These are phyloP conservation scores for Pezicula neosporulosa DNA, from an alignment of 2,329 filamentous ascomycete genomes.

Conservation along the genomic window DNA sequence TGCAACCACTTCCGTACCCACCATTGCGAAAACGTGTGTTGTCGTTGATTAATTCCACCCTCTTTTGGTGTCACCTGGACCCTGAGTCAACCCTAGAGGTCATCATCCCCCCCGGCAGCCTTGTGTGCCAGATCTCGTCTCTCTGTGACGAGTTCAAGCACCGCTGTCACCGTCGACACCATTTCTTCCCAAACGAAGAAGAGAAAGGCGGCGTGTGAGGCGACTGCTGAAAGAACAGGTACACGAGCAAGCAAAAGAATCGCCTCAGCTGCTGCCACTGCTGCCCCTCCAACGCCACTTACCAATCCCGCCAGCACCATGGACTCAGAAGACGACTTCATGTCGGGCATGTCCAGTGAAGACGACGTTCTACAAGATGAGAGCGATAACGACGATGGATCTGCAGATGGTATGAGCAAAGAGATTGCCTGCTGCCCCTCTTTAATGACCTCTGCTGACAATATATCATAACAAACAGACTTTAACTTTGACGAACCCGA, in stretches of 20 bases:
- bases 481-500: conserved; percentile 47
- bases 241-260: conserved; percentile 28
- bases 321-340: conserved; percentile 95
- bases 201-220: conserved; percentile 46
- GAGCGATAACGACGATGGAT: conserved; percentile 73
- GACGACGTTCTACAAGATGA: conserved; percentile 72
- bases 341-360: conserved; percentile 78
- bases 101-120: conserved; percentile 13
- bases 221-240: conserved; percentile 29
- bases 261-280: conserved; percentile 33
- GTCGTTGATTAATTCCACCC: not conserved
- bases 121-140: conserved; percentile 24
- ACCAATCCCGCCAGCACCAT: conserved; percentile 61
- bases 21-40: too few relatives aligned
- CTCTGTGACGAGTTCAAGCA: conserved; percentile 21
- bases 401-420: conserved; percentile 27
- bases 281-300: conserved; percentile 51
- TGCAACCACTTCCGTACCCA: too few relatives aligned
- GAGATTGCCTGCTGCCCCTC: not conserved
- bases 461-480: conserved; percentile 16
- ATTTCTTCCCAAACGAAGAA: conserved; percentile 51
- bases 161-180: conserved; percentile 31
- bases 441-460: conserved; percentile 4
- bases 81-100: conserved; percentile 1
- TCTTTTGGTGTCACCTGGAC: not conserved